Percentiles rank a stretch among this genome's conserved stretches.
Conservation (phyloP, 2,329 filamentous ascomycete genomes). For the Aspergillus melleus region DNA sequence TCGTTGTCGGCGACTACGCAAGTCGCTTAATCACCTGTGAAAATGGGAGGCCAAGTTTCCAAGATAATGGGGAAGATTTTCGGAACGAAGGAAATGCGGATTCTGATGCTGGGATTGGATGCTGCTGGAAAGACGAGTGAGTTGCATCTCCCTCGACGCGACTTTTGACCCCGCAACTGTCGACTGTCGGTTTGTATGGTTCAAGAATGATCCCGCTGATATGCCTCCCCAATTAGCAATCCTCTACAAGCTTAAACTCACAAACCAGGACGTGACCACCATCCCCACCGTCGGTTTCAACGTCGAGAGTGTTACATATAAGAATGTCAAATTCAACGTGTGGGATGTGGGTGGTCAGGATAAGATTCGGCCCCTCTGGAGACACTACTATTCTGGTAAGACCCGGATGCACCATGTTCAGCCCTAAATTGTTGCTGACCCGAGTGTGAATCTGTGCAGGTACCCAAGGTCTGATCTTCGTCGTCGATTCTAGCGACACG, state of each 20-base stretch:
- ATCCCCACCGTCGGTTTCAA: constrained; percentile 99
- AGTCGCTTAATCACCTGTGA: constrained; percentile 34
- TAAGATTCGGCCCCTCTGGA: constrained; percentile 96
- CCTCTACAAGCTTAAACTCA: constrained; percentile 95
- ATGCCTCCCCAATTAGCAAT: constrained; percentile 57
- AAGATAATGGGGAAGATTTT: constrained; percentile 99
- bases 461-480: constrained; percentile 97
- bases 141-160: constrained; percentile 17
- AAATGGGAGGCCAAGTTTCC: constrained; percentile 89
- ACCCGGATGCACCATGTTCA: not conserved
- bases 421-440: constrained; percentile 4
- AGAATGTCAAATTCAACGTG: constrained; percentile 99
- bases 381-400: constrained; percentile 87
- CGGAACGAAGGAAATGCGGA: constrained; percentile 97
- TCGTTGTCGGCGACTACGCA: constrained; percentile 5
- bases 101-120: constrained; percentile 96
- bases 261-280: constrained; percentile 92
- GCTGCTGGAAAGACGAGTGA: constrained; percentile 93
- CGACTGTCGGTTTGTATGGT: not conserved
- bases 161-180: not conserved
- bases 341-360: constrained; percentile 99
- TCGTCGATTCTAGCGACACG: constrained; percentile 93
- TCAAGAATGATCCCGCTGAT: not conserved
- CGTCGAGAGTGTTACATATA: constrained; percentile 98
- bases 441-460: constrained; percentile 50